Percentiles rank a stretch among this genome's conserved stretches.
phyloP scores from a whole-genome alignment of 2,329 filamentous ascomycete species.

The Colletotrichum sp. region DNA sequence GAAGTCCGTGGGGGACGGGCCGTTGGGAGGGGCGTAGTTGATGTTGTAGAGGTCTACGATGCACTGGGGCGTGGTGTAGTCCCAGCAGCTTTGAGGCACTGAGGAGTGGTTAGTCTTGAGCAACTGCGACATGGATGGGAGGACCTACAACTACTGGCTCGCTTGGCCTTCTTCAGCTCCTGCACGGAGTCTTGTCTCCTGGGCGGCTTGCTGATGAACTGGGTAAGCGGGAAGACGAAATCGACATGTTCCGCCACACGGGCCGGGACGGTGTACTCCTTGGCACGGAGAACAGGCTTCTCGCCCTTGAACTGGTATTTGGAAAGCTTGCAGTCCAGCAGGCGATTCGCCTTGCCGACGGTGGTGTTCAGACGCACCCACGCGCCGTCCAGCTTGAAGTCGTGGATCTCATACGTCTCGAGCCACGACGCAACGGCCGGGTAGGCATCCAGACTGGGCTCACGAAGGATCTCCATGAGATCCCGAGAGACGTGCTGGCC shows the following conservation, averaged over 20 bases:
- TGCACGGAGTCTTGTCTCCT: slow-evolving; percentile 31
- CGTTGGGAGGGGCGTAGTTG: slow-evolving; percentile 30
- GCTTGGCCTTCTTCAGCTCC: not conserved
- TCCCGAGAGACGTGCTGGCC: slow-evolving; percentile 36
- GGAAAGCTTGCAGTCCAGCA: slow-evolving; percentile 46
- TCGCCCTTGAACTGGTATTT: slow-evolving; percentile 45
- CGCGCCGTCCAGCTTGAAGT: slow-evolving; percentile 37
- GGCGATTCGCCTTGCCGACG: slow-evolving; percentile 39
- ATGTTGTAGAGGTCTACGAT: slow-evolving; percentile 53
- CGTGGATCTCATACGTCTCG: slow-evolving; percentile 37
- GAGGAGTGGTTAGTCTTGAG: not conserved
- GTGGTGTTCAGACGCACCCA: slow-evolving; percentile 49
- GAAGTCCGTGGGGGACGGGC: not conserved
- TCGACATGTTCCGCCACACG: slow-evolving; percentile 41
- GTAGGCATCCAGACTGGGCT: slow-evolving; percentile 37
- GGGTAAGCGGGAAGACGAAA: slow-evolving; percentile 53
- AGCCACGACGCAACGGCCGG: slow-evolving; percentile 48
- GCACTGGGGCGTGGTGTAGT: slow-evolving; percentile 41
- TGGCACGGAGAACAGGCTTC: slow-evolving; percentile 45
- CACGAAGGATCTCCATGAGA: slow-evolving; percentile 40
- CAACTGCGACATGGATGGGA: not conserved
- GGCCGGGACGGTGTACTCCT: slow-evolving; percentile 48
- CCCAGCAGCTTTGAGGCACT: slow-evolving; percentile 4
- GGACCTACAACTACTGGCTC: not conserved
- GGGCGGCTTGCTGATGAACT: slow-evolving; percentile 49